These are phyloP conservation scores for Penicillium turbatum DNA, from an alignment of 495 filamentous ascomycete genomes.

Conservation along the genomic window DNA sequence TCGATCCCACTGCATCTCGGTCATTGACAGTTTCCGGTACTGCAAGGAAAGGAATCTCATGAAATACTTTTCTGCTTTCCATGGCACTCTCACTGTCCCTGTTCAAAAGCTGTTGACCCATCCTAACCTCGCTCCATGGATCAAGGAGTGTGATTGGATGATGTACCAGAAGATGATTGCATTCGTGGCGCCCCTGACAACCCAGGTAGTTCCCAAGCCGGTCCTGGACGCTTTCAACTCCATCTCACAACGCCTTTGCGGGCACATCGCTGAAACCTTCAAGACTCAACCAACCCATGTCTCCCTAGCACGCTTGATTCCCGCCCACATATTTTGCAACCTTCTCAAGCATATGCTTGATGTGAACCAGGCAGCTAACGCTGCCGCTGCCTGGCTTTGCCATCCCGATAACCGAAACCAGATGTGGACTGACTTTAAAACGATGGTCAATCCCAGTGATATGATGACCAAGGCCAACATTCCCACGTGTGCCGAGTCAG, in stretches of 20 bases:
- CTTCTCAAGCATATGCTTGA: slow-evolving; percentile 79
- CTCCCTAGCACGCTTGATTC: slow-evolving; percentile 75
- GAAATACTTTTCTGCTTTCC: slow-evolving; percentile 91
- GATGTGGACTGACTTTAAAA: slow-evolving; percentile 92
- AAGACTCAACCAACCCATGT: slow-evolving; percentile 77
- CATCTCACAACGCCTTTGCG: slow-evolving; percentile 73
- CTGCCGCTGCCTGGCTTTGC: slow-evolving; percentile 46
- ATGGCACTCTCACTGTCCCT: slow-evolving; percentile 91
- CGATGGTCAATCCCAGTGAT: slow-evolving; percentile 64
- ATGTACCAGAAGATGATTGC: slow-evolving; percentile 97
- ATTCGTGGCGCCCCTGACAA: slow-evolving; percentile 75
- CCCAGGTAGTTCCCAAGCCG: slow-evolving; percentile 80
- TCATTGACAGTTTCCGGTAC: slow-evolving; percentile 90
- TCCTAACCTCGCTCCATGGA: slow-evolving; percentile 81
- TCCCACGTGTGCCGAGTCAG: slow-evolving; percentile 38
- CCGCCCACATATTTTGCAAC: slow-evolving; percentile 83
- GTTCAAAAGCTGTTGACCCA: slow-evolving; percentile 91
- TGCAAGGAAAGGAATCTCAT: slow-evolving; percentile 94
- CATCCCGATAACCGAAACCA: slow-evolving; percentile 51
- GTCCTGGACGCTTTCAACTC: slow-evolving; percentile 79
- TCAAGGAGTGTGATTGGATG: slow-evolving; percentile 87
- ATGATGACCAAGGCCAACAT: slow-evolving; percentile 45
- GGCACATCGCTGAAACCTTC: slow-evolving; percentile 74
- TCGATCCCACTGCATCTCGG: slow-evolving; percentile 86
- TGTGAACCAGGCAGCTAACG: slow-evolving; percentile 80